These are phyloP conservation scores for Zygosaccharomyces lentus DNA, from an alignment of 805 yeast species.

Conservation along the genomic window DNA sequence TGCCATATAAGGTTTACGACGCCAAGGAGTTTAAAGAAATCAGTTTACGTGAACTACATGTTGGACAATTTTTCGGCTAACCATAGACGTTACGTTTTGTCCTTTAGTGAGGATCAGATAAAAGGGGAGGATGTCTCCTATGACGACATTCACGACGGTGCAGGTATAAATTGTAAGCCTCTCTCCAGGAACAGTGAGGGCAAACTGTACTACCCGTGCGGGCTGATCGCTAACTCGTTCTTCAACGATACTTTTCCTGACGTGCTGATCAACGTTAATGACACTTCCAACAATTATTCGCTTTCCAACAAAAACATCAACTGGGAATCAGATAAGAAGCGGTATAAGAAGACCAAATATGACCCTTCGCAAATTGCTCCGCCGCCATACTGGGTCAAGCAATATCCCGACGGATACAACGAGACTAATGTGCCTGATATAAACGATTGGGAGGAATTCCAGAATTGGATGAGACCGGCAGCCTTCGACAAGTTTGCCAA, in stretches of 20 bases:
- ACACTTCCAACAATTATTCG: conserved; percentile 35
- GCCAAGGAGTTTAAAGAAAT: conserved; percentile 67
- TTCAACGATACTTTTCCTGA: conserved; percentile 81
- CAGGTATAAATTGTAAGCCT: conserved; percentile 61
- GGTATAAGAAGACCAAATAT: conserved; percentile 72
- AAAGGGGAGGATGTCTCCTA: conserved; percentile 66
- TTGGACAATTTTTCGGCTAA: conserved; percentile 89
- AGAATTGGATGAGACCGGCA: conserved; percentile 95
- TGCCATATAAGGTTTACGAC: conserved; percentile 73
- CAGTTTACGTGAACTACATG: conserved; percentile 73
- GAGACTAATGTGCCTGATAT: conserved; percentile 73
- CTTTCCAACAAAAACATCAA: conserved; percentile 62
- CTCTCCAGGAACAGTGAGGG: conserved; percentile 49
- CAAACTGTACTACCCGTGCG: conserved; percentile 83
- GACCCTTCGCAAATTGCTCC: conserved; percentile 72
- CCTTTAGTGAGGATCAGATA: conserved; percentile 81
- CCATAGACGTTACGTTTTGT: conserved; percentile 88
- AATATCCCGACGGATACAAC: conserved; percentile 86
- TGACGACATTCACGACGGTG: conserved; percentile 45
- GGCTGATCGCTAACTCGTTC: conserved; percentile 85
- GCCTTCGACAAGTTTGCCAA: conserved; percentile 67
- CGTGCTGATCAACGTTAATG: conserved; percentile 28
- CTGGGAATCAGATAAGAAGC: conserved; percentile 73
- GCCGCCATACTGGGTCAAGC: conserved; percentile 84
- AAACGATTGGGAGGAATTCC: conserved; percentile 73